These are phyloP conservation scores for Articulospora tetracladia DNA, from an alignment of 495 filamentous ascomycete species.

Conservation along the genomic window DNA sequence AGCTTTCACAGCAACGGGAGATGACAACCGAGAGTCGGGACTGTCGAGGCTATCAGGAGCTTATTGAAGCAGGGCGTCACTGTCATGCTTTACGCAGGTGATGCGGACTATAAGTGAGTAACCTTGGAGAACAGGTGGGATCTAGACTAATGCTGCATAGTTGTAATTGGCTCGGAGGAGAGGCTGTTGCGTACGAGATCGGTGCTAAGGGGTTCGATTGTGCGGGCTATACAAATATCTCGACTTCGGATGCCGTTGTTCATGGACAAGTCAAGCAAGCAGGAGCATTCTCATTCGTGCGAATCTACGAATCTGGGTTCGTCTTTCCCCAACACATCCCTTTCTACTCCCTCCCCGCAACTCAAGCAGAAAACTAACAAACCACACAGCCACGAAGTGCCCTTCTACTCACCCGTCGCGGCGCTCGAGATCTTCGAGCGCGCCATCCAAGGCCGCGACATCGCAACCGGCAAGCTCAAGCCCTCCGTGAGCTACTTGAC, in stretches of 20 bases:
- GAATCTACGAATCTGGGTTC: conserved; percentile 32
- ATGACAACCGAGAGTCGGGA: conserved; percentile 49
- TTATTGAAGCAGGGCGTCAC: conserved; percentile 49
- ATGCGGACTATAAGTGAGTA: conserved; percentile 52
- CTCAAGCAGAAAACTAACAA: not conserved
- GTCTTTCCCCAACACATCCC: not conserved
- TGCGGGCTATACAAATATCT: conserved; percentile 52
- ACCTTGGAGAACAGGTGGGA: conserved; percentile 38
- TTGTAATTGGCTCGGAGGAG: conserved; percentile 40
- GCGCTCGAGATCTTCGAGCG: conserved; percentile 57
- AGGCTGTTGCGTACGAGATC: conserved; percentile 46
- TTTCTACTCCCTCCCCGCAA: not conserved
- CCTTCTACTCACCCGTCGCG: conserved; percentile 66
- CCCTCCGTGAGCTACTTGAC: conserved; percentile 38
- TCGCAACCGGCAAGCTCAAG: conserved; percentile 51
- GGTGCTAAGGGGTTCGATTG: conserved; percentile 39
- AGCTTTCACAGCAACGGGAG: conserved; percentile 52
- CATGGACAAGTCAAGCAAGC: conserved; percentile 63
- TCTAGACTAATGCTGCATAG: not conserved
- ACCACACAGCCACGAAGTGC: conserved; percentile 53
- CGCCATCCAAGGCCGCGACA: conserved; percentile 49
- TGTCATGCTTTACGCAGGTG: conserved; percentile 54
- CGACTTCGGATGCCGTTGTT: conserved; percentile 49
- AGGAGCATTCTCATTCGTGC: conserved; percentile 58
- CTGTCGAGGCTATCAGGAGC: conserved; percentile 43